A percentile compares a stretch with the other conserved stretches of the same genome.
These are phyloP conservation scores for Nannochloropsis granulata DNA, from an alignment of 108 stramenopile genomes.

Conservation along the genomic window DNA sequence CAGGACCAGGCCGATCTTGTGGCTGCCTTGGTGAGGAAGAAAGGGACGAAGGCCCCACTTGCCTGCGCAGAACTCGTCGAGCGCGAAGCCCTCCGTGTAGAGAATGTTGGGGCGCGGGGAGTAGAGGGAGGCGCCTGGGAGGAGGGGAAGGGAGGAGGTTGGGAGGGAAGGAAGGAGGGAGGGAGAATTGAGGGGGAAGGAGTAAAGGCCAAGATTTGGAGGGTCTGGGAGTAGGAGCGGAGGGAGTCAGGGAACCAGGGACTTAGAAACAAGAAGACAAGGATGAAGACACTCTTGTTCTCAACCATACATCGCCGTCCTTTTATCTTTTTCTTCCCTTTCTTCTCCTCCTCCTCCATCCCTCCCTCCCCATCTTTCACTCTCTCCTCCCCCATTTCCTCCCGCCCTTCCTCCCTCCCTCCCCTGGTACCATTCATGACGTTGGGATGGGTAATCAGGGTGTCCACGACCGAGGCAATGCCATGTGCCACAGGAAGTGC, in stretches of 20 bases:
- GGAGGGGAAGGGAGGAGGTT: neutral
- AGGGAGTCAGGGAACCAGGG: no score
- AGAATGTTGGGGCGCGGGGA: conserved; percentile 26
- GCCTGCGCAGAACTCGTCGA: conserved; percentile 31
- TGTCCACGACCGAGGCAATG: conserved; percentile 24
- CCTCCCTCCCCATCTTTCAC: no score
- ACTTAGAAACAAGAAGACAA: no score
- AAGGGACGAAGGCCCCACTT: conserved; percentile 25
- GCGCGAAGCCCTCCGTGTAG: conserved; percentile 31
- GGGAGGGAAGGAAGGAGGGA: neutral
- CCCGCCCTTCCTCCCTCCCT: no score
- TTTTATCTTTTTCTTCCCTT: no score
- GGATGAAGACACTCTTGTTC: no score
- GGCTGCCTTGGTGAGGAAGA: conserved; percentile 1
- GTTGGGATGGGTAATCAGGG: conserved; percentile 30
- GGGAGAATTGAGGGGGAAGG: no score
- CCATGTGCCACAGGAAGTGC: conserved; percentile 27
- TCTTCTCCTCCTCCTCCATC: no score
- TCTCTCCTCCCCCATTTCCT: no score
- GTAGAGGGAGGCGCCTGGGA: conserved; percentile 23
- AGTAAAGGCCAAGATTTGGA: no score
- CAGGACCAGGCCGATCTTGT: conserved; percentile 28
- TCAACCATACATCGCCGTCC: no score
- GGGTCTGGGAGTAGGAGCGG: no score
- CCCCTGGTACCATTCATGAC: conserved; percentile 24